Evolutionary conservation across 2,329 filamentous ascomycete species (phyloP).

Genomic region (Ceratocystis cacaofunesta): DNA sequence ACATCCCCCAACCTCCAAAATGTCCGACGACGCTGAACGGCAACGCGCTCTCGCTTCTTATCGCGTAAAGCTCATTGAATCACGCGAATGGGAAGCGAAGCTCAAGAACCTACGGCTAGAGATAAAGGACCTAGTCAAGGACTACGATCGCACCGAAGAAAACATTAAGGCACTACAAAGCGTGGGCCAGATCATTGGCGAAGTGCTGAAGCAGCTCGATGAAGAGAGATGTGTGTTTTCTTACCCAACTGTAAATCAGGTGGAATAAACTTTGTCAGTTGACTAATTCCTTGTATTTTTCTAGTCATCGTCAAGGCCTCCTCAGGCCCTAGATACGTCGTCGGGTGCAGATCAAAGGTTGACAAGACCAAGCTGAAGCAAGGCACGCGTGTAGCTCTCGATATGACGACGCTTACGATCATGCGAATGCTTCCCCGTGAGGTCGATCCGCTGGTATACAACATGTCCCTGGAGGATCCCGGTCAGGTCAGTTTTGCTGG

Average conservation of each 20-base stretch:
- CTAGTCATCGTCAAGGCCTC: conserved; percentile 97
- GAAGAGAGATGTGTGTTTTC: conserved; percentile 73
- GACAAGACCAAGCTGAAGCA: conserved; percentile 97
- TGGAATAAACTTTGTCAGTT: conserved; percentile 17
- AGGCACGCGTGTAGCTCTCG: conserved; percentile 88
- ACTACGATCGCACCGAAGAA: conserved; percentile 94
- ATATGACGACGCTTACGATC: conserved; percentile 99
- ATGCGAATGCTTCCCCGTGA: conserved; percentile 99
- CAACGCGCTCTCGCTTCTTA: conserved; percentile 61
- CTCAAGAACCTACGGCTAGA: conserved; percentile 86
- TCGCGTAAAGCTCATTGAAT: conserved; percentile 74
- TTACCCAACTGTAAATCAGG: not conserved
- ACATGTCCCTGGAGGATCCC: conserved; percentile 98
- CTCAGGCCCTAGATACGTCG: conserved; percentile 90
- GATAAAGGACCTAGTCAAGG: conserved; percentile 87
- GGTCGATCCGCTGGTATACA: conserved; percentile 97
- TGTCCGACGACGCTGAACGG: conserved; percentile 38
- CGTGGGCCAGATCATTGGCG: conserved; percentile 97
- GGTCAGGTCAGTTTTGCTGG: conserved; percentile 96
- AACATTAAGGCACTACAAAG: conserved; percentile 99
- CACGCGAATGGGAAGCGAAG: conserved; percentile 97
- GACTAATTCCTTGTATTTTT: not conserved
- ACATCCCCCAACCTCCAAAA: not conserved
- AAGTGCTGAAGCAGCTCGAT: conserved; percentile 96
- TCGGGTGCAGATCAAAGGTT: conserved; percentile 95